phyloP scores from a whole-genome alignment of 225 moss, liverwort and hornwort genomes.

The Physcomitrellopsis africana region DNA sequence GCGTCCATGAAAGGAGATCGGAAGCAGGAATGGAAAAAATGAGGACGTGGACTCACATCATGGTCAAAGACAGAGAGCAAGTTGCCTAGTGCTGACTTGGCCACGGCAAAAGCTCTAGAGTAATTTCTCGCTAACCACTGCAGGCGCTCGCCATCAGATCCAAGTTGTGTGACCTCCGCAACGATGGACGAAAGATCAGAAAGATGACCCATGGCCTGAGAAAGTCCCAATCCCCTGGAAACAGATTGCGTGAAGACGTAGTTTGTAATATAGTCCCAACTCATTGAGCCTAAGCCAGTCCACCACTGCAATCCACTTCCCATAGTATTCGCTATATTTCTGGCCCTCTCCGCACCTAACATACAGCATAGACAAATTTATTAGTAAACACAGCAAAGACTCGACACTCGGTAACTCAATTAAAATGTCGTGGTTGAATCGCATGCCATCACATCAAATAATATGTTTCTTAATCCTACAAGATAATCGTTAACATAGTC shows the following conservation, averaged over 20 bases:
- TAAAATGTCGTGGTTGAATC: too few species aligned
- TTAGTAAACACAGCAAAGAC: not conserved
- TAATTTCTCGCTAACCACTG: slow-evolving; percentile 54
- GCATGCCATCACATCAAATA: too few species aligned
- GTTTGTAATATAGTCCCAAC: slow-evolving; percentile 52
- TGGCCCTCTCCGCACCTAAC: slow-evolving; percentile 51
- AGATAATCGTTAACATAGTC: too few species aligned
- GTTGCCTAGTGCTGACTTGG: slow-evolving; percentile 40
- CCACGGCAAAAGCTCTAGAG: slow-evolving; percentile 36
- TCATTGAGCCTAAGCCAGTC: slow-evolving; percentile 48
- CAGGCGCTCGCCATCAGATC: slow-evolving; percentile 41
- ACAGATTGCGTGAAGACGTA: slow-evolving; percentile 46
- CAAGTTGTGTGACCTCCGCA: slow-evolving; percentile 41
- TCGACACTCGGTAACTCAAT: too few species aligned
- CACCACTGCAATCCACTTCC: slow-evolving; percentile 52
- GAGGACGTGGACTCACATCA: slow-evolving; percentile 28
- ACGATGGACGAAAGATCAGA: slow-evolving; percentile 34
- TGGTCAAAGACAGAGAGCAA: slow-evolving; percentile 50
- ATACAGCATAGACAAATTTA: not conserved
- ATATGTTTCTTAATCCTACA: too few species aligned
- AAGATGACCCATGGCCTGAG: slow-evolving; percentile 44
- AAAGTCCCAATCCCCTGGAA: slow-evolving; percentile 33
- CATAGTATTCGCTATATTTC: slow-evolving; percentile 46
- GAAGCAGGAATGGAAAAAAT: not conserved
- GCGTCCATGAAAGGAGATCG: not conserved